These are phyloP conservation scores for Rhizopus sp. DNA, from an alignment of 371 early-diverging fungal genomes.

Conservation along the genomic window DNA sequence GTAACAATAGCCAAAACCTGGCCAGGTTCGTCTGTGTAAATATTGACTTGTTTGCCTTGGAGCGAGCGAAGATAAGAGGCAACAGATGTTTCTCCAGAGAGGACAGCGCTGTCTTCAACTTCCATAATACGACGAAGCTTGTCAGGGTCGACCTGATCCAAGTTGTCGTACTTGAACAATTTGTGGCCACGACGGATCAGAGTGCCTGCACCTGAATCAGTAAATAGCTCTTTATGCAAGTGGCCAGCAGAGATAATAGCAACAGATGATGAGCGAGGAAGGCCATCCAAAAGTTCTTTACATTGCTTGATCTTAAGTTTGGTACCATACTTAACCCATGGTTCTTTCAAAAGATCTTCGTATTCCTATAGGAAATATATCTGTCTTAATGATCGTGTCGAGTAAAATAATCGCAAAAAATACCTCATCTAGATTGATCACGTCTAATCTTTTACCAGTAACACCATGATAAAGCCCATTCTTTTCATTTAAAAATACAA, in stretches of 20 bases:
- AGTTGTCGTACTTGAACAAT: slow-evolving; percentile 68
- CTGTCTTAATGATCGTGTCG: too few relatives aligned
- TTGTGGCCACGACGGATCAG: slow-evolving; percentile 93
- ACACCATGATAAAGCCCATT: slow-evolving; percentile 92
- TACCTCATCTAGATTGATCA: slow-evolving; percentile 95
- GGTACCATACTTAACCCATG: slow-evolving; percentile 96
- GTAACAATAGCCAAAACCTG: slow-evolving; percentile 85
- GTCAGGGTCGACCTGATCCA: slow-evolving; percentile 77
- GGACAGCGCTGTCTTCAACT: slow-evolving; percentile 71
- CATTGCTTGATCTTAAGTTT: slow-evolving; percentile 95
- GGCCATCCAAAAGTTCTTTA: slow-evolving; percentile 90
- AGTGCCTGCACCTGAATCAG: slow-evolving; percentile 95
- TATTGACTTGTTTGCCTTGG: slow-evolving; percentile 54
- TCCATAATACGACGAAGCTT: slow-evolving; percentile 82
- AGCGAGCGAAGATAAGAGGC: slow-evolving; percentile 73
- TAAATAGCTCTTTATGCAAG: slow-evolving; percentile 95
- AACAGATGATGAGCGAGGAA: slow-evolving; percentile 94
- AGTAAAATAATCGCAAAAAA: too few relatives aligned
- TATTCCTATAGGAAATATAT: slow-evolving; percentile 47
- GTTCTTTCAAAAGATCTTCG: slow-evolving; percentile 84
- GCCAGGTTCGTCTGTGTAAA: slow-evolving; percentile 87
- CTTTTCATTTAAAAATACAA: slow-evolving; percentile 95
- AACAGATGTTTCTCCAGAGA: slow-evolving; percentile 69
- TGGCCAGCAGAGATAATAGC: slow-evolving; percentile 96
- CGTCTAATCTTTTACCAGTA: slow-evolving; percentile 90